Percentiles rank a stretch among this genome's conserved stretches.
phyloP scores from a whole-genome alignment of 2,329 filamentous ascomycete genomes.

The Coniochaeta sp. region DNA sequence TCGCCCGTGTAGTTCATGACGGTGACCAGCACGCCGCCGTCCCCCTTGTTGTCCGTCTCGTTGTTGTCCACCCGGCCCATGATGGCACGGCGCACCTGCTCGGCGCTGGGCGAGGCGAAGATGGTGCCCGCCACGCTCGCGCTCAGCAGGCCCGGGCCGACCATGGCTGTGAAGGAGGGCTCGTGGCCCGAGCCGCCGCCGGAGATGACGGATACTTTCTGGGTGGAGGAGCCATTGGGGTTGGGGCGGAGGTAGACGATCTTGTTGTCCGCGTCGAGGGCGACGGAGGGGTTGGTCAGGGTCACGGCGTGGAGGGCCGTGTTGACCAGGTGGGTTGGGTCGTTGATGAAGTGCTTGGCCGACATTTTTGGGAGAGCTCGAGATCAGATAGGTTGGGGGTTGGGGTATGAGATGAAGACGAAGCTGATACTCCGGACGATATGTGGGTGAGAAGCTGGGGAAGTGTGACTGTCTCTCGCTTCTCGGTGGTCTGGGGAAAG shows the following conservation, averaged over 20 bases:
- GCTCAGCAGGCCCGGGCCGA: conserved; percentile 72
- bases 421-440: too few relatives aligned
- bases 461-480: too few relatives aligned
- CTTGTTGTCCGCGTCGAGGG: conserved; percentile 73
- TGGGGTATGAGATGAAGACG: background rate
- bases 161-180: conserved; percentile 79
- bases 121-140: conserved; percentile 82
- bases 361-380: conserved; percentile 31
- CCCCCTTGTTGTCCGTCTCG: conserved; percentile 24
- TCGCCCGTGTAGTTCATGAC: conserved; percentile 95
- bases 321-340: conserved; percentile 71
- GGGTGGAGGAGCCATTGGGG: conserved; percentile 32
- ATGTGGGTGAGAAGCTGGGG: too few relatives aligned
- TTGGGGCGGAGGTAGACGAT: conserved; percentile 67
- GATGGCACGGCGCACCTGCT: conserved; percentile 75
- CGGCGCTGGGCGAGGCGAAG: conserved; percentile 66
- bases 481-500: too few relatives aligned
- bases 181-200: conserved; percentile 90
- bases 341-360: conserved; percentile 82
- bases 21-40: conserved; percentile 71
- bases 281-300: conserved; percentile 75
- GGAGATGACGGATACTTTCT: conserved; percentile 74
- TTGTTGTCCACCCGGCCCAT: conserved; percentile 60
- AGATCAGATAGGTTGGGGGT: background rate
- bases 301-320: conserved; percentile 71